Conservation (phyloP, 2,329 filamentous ascomycete species). For the Arthrocladium fulminans region DNA sequence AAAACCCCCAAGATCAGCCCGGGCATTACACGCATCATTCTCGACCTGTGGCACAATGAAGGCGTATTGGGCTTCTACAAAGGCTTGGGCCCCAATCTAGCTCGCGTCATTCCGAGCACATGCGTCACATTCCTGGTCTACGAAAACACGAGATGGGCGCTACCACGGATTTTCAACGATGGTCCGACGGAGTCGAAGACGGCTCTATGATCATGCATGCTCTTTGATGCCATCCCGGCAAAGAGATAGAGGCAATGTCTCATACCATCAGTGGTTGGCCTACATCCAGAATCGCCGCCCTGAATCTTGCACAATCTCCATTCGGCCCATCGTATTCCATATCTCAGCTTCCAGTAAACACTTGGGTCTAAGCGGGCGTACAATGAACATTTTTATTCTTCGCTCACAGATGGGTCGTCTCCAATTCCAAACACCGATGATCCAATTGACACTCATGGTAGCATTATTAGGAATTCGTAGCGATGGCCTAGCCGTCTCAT, state of each 20-base stretch:
- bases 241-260: not conserved
- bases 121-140: slow-evolving; percentile 97
- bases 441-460: too few species aligned
- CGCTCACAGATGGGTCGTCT: too few species aligned
- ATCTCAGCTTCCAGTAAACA: not conserved
- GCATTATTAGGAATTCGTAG: too few species aligned
- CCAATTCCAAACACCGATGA: too few species aligned
- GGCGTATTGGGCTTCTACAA: slow-evolving; percentile 82
- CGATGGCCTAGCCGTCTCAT: too few species aligned
- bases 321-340: not conserved
- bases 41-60: slow-evolving; percentile 68
- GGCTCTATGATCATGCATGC: not conserved
- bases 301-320: too few species aligned
- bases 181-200: not conserved
- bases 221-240: not conserved
- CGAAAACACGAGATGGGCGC: slow-evolving; percentile 68
- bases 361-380: not conserved
- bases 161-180: slow-evolving; percentile 18
- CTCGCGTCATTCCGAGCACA: slow-evolving; percentile 85
- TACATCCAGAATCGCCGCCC: not conserved
- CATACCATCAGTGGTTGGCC: not conserved
- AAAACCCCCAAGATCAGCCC: slow-evolving; percentile 3
- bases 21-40: slow-evolving; percentile 42
- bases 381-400: too few species aligned
- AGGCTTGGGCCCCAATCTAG: slow-evolving; percentile 77